Evolutionary conservation across 441 rosid species (phyloP).

Genomic region (Jatropha podagrica): DNA sequence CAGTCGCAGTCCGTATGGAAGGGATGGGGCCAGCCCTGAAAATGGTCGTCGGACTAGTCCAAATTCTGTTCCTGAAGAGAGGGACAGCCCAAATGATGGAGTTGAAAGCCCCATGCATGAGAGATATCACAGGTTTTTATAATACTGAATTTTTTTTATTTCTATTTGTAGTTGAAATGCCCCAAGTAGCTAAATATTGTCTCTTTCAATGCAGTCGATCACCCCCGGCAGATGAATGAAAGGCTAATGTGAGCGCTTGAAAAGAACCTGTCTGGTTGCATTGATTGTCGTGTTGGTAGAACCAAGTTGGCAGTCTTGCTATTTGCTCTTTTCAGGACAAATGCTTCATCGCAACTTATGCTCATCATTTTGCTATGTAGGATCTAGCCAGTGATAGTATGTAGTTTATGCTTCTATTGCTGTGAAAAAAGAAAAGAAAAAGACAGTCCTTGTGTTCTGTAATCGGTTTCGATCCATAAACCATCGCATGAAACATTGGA

Average conservation of each 20-base stretch:
- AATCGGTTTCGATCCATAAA: conserved; percentile 11
- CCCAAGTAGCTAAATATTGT: neutral
- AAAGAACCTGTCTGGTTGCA: neutral
- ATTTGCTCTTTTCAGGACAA: neutral
- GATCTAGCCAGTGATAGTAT: conserved; percentile 11
- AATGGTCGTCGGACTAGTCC: conserved; percentile 43
- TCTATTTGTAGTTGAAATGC: neutral
- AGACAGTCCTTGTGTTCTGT: neutral
- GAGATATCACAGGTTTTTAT: conserved; percentile 54
- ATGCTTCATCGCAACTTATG: neutral
- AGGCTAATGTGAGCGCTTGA: conserved; percentile 11
- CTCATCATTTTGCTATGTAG: conserved; percentile 18
- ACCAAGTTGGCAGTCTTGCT: neutral
- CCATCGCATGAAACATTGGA: neutral
- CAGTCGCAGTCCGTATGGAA: conserved; percentile 44
- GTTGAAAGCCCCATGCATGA: conserved; percentile 61
- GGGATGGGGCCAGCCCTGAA: conserved; percentile 34
- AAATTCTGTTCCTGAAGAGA: conserved; percentile 35
- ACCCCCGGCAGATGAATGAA: conserved; percentile 52
- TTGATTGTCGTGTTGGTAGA: neutral
- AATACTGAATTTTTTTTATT: neutral
- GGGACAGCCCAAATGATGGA: conserved; percentile 35
- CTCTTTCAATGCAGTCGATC: conserved; percentile 39
- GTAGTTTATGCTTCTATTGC: conserved; percentile 12
- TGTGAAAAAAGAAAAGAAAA: neutral